Conservation (phyloP, 176 grass and related monocot genomes). For the Carex scoparia region DNA sequence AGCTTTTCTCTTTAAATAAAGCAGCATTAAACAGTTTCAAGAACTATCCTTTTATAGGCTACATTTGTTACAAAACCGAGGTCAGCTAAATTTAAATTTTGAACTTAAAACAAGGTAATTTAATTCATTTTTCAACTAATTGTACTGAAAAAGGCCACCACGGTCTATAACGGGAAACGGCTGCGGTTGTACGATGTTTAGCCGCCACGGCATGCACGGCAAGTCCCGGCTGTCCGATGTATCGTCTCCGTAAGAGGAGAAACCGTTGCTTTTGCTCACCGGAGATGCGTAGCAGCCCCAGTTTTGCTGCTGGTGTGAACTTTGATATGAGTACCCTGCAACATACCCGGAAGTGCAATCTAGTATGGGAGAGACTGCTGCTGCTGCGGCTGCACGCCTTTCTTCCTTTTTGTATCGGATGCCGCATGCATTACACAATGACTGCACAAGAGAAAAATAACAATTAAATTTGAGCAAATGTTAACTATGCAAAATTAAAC, state of each 20-base stretch:
- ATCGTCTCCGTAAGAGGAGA: constrained; percentile 42
- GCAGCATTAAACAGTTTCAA: constrained; percentile 12
- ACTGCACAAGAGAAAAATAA: constrained; percentile 33
- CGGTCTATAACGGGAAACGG: constrained; percentile 63
- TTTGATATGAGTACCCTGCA: constrained; percentile 50
- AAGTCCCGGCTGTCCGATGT: constrained; percentile 30
- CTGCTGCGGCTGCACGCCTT: constrained; percentile 66
- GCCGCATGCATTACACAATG: constrained; percentile 92
- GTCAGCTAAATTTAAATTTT: background rate
- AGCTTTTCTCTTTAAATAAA: constrained; percentile 23
- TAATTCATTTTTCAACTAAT: constrained; percentile 28
- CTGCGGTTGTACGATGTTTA: constrained; percentile 58
- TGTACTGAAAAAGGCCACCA: constrained; percentile 74
- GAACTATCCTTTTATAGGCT: constrained; percentile 28
- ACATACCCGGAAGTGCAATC: constrained; percentile 39
- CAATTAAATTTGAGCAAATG: background rate
- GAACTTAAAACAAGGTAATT: background rate
- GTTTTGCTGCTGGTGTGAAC: constrained; percentile 35
- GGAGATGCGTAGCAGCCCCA: constrained; percentile 77
- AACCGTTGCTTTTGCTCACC: constrained; percentile 36
- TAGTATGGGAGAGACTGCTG: constrained; percentile 21
- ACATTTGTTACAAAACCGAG: constrained; percentile 26
- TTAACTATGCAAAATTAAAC: background rate
- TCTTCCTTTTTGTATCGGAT: constrained; percentile 99
- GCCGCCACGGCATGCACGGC: constrained; percentile 61